phyloP scores from a whole-genome alignment of 1,139 yeast genomes.

The Sugiyamaella sp. region DNA sequence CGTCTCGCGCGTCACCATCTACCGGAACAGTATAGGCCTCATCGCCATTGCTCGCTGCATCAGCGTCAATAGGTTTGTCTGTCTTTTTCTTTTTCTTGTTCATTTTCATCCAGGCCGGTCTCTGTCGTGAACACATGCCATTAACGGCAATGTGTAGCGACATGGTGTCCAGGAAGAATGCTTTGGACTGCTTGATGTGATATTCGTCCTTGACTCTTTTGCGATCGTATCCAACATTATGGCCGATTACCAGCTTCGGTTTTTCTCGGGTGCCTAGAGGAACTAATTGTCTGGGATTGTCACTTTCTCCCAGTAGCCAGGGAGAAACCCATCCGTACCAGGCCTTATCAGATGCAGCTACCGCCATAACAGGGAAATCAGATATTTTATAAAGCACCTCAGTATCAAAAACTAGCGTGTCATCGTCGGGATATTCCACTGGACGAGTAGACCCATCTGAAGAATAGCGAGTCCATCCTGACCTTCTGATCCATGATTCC shows the following conservation, averaged over 20 bases:
- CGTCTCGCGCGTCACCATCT: conserved; percentile 7
- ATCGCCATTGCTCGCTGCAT: conserved; percentile 26
- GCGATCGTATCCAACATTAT: conserved; percentile 88
- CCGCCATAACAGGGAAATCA: conserved; percentile 76
- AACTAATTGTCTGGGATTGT: conserved; percentile 60
- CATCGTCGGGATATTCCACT: conserved; percentile 73
- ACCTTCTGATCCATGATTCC: conserved; percentile 32
- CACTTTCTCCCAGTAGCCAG: conserved; percentile 60
- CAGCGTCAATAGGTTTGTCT: conserved; percentile 26
- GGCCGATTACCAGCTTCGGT: conserved; percentile 70
- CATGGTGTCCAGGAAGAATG: conserved; percentile 88
- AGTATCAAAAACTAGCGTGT: conserved; percentile 79
- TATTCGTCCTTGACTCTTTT: conserved; percentile 88
- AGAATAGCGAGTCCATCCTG: conserved; percentile 87
- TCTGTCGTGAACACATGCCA: conserved; percentile 92
- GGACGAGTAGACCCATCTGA: conserved; percentile 52
- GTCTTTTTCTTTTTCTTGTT: conserved; percentile 30
- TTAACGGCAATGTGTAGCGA: conserved; percentile 87
- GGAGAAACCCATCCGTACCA: conserved; percentile 99
- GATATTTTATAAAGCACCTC: conserved; percentile 81
- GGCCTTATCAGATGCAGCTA: conserved; percentile 74
- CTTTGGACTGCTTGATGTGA: conserved; percentile 62
- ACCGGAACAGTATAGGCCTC: not conserved
- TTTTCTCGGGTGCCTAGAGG: conserved; percentile 55
- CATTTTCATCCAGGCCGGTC: conserved; percentile 73